Evolutionary conservation across 768 basidiomycete species (phyloP), one percentile per base, ranked within the genome.

Genomic region (Mycena chlorophos): DNA sequence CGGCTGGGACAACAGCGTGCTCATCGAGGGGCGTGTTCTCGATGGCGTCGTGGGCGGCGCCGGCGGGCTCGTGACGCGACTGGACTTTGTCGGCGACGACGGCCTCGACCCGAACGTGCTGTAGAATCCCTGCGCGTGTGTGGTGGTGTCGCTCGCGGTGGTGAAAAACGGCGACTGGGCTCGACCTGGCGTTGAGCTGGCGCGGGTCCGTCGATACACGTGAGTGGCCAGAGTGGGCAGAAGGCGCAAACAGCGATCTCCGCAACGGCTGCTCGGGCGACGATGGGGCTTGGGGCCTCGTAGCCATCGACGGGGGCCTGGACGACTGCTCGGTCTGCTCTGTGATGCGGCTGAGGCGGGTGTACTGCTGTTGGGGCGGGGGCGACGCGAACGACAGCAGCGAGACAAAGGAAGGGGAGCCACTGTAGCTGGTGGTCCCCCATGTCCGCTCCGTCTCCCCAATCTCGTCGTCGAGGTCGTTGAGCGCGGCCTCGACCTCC

Each of bases 401-500:
- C 16, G 77, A 76, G 1, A 75, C 70, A 56, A 74, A 78, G 3
- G 80, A 80, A 10, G 77, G 75, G 25, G 78, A 78, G 30, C 78
- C 76, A 0, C 78, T 75, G 61, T 81, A 78, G 17, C n/a, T n/a
- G n/a, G 75, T 70, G 10, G 75, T 70, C 6, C 77, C 72, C 5
- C 73, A 71, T 48, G 82, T 82, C 88, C 88, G 89, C 63, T 90
- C 86, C 0, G 86, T 79, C 40, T 80, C 76, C 53, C 85, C 81
- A 26, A 89, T 66, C 52, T 90, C 85, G 39, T 88, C 73, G 56
- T 91, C 89, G 20, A 91, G 70, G 52, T 80, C 77, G 42, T 76
- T 84, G 46, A 91, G 78, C 16, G 83, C 78, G 19, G 82, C 83
- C 67, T 90, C 87, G 17, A 91, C 87, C 67, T 90, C 89, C 38